phyloP scores from a whole-genome alignment of 106 monocot species.

The Dactylorhiza incarnata region DNA sequence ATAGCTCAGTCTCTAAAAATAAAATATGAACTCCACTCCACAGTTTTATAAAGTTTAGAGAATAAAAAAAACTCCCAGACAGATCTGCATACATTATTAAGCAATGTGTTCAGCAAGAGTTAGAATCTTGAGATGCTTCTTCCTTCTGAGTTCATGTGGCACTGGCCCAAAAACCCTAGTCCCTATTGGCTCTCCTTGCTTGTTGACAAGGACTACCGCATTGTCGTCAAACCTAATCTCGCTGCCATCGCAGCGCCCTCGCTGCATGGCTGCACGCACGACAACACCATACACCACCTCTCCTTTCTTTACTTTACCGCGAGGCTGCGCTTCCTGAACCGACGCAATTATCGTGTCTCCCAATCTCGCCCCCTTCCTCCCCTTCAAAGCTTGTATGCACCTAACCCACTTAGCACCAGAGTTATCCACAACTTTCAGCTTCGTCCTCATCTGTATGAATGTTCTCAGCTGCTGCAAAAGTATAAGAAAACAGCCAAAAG shows the following conservation, averaged over 20 bases:
- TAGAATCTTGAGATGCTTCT: slow-evolving; percentile 90
- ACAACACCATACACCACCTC: slow-evolving; percentile 83
- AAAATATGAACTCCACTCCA: too few species aligned
- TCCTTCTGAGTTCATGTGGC: slow-evolving; percentile 82
- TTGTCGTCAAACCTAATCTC: slow-evolving; percentile 88
- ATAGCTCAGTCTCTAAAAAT: too few species aligned
- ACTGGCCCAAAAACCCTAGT: slow-evolving; percentile 84
- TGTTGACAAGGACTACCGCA: slow-evolving; percentile 87
- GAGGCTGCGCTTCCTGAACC: slow-evolving; percentile 82
- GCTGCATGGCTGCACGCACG: slow-evolving; percentile 85
- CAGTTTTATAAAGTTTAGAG: too few species aligned
- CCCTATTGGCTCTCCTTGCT: slow-evolving; percentile 90
- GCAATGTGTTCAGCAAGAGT: slow-evolving; percentile 83
- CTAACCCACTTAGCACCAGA: slow-evolving; percentile 86
- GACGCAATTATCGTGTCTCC: slow-evolving; percentile 81
- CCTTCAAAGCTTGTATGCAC: slow-evolving; percentile 88
- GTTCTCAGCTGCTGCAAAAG: slow-evolving; percentile 71
- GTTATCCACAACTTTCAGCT: slow-evolving; percentile 85
- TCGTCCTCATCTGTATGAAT: slow-evolving; percentile 95
- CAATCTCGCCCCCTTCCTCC: slow-evolving; percentile 60
- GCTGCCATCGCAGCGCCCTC: slow-evolving; percentile 75
- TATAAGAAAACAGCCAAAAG: neutral
- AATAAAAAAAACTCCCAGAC: neutral
- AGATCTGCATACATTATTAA: slow-evolving; percentile 21
- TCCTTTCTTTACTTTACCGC: slow-evolving; percentile 91